Evolutionary conservation across 208 protist species (phyloP), one percentile per base, ranked within the genome.

Genomic region (Trypanosoma lewisi): DNA sequence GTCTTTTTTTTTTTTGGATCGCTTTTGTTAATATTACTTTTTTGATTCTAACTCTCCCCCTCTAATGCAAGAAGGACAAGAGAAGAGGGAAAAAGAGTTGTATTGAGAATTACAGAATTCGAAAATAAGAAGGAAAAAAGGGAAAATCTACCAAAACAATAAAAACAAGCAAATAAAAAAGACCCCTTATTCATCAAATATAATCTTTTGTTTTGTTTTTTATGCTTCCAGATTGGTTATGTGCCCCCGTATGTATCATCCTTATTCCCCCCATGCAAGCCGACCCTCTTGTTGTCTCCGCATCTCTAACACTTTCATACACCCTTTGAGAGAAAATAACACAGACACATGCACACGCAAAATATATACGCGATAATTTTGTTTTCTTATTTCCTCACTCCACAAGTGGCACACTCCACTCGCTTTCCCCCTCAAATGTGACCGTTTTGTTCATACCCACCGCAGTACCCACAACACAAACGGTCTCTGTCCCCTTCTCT

Each of bases 371-470:
- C 9, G 16, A 49, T 21, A 33, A 42, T 23, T 57, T 37, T 37
- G n/a, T 17, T 21, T 2, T 37, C 21, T 28, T 28, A 34, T 30
- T 45, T 21, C 47, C 28, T 49, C 28, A 66, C 39, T 44, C 28
- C 50, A 64, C 48, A 59, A 28, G 58, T 36, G 67, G 37, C 27
- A 82, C 56, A 2, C 69, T 87, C 85, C 86, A 93, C 44, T 81
- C 80, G 28, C 84, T 93, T 49, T 91, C 86, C 11, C 86, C 86
- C 57, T 93, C 86, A 60, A 93, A 93, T 27, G 62, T 70, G 0
- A 92, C 61, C 5, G 48, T 78, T 69, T 93, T 93, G 63, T 93
- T 96, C 69, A 91, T 79, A n/a, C 81, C 86, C 25, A 95, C 77
- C 0, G 89, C 76, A 6, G 73, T 83, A 7, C 89, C 89, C 2